A percentile compares a stretch with the other conserved stretches of the same genome.
Conservation (phyloP, 352 stramenopile species). For the Albugo candida region DNA sequence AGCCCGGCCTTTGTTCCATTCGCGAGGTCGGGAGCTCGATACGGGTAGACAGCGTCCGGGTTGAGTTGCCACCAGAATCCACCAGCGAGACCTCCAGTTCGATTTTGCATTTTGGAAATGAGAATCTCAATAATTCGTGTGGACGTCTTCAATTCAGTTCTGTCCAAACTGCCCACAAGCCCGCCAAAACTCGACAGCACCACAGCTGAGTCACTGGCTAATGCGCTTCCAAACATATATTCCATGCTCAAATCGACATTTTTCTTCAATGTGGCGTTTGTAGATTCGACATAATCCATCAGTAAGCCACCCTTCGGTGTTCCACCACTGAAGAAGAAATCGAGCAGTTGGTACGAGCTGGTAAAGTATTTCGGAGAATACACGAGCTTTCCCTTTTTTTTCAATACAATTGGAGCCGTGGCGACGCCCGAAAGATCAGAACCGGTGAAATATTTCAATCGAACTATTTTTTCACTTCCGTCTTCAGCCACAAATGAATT, state of each 20-base stretch:
- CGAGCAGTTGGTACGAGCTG: slow-evolving; percentile 31
- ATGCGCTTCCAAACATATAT: slow-evolving; percentile 52
- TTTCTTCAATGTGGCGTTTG: slow-evolving; percentile 24
- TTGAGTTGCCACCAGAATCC: slow-evolving; percentile 73
- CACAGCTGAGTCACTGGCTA: slow-evolving; percentile 36
- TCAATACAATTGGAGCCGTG: slow-evolving; percentile 29
- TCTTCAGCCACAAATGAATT: slow-evolving; percentile 19
- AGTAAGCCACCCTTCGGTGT: slow-evolving; percentile 29
- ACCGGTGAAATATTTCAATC: slow-evolving; percentile 44
- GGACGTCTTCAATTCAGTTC: slow-evolving; percentile 36
- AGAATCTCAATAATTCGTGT: slow-evolving; percentile 43
- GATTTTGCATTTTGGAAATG: slow-evolving; percentile 37
- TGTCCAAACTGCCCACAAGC: slow-evolving; percentile 33
- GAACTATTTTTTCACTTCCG: slow-evolving; percentile 19
- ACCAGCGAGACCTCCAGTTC: slow-evolving; percentile 27
- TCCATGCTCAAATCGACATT: slow-evolving; percentile 63
- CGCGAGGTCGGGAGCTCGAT: slow-evolving; percentile 39
- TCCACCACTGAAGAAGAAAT: slow-evolving; percentile 51
- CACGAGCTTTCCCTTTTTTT: slow-evolving; percentile 47
- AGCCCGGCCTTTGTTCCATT: slow-evolving; percentile 34
- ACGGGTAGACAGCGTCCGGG: slow-evolving; percentile 54
- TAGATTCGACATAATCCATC: slow-evolving; percentile 35
- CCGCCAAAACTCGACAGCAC: slow-evolving; percentile 72
- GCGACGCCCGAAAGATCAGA: slow-evolving; percentile 38
- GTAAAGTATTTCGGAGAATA: slow-evolving; percentile 66